A percentile compares a stretch with the other conserved stretches of the same genome.
phyloP scores from a whole-genome alignment of 2,329 filamentous ascomycete species.

The Cryphonectria nitschkei region DNA sequence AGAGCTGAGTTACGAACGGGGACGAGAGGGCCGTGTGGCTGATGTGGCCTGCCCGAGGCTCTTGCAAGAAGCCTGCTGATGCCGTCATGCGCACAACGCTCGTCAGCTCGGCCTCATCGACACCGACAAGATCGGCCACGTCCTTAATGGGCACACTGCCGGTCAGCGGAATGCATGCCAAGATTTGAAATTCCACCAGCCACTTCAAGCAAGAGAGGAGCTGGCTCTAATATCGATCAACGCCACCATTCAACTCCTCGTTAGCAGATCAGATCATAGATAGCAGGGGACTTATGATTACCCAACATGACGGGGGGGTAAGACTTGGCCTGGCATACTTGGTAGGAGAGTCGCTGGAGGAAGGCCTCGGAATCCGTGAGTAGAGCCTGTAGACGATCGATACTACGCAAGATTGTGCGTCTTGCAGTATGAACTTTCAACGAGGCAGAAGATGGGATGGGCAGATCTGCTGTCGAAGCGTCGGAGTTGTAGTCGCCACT shows the following conservation, averaged over 20 bases:
- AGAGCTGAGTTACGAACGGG: conserved; percentile 40
- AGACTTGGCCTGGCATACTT: not conserved
- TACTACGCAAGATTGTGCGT: not conserved
- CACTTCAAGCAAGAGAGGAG: not conserved
- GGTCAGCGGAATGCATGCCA: not conserved
- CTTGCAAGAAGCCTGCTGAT: conserved; percentile 41
- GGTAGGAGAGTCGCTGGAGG: not conserved
- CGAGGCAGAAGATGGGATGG: not conserved
- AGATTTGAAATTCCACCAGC: not conserved
- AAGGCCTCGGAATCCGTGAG: not conserved
- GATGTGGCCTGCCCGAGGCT: conserved; percentile 39
- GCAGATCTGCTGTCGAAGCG: not conserved
- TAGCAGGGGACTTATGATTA: not conserved
- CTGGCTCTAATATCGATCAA: not conserved
- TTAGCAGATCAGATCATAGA: not conserved
- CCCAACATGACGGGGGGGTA: not conserved
- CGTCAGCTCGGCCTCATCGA: conserved; percentile 42
- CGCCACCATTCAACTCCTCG: not conserved
- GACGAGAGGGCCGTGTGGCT: conserved; percentile 45
- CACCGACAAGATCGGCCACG: conserved; percentile 45
- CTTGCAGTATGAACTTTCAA: not conserved
- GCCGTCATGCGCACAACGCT: conserved; percentile 40
- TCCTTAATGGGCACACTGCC: conserved; percentile 37
- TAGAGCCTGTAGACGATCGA: not conserved
- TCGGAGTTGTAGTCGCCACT: not conserved